Base-by-base conservation (phyloP, 2,329 filamentous ascomycete species). In the Fusarium neocosmosporiellum region DNA sequence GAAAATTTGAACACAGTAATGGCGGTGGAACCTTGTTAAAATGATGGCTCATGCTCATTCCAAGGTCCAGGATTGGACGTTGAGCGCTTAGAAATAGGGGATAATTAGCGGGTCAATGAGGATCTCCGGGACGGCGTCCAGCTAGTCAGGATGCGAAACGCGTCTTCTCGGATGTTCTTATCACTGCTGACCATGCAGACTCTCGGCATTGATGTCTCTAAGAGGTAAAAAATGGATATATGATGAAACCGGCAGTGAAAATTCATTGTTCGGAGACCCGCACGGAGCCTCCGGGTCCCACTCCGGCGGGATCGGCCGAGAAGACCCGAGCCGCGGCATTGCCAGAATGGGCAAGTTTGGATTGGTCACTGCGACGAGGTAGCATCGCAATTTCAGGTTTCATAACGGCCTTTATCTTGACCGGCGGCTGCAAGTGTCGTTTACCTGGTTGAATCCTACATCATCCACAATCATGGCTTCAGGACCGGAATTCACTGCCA, bases 401-500 rank as follows among this genome's bases (percentile, higher is more conserved):
- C 64, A 59, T 68, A 71, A 65, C 48, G 22, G 27, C 50, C 18
- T 50, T 50, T 36, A 59, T 41, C 67, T 58, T 31, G 63, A 53
- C 24, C 59, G 13, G 14, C 24, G 5, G n/a, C 33, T 33, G 31
- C n/a, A 22, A 22, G 13, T 16, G 41, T 46, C 20, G 20, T 29
- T 7, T 14, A 46, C 39, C 20, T 43, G 39, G 39, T 24, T 43
- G n/a, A 46, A 24, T 22, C 41, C 41, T 27, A 27, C 41, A 46
- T 46, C 22, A 39, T n/a, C 22, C 6, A 7, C 53, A 46, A 65
- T 57, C 54, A 74, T 74, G 71, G 61, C 59, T 43, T 73, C 67
- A 24, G 53, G 13, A 37, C n/a, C 16, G 13, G 71, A 73, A 24
- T 80, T 75, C 62, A 78, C 77, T 54, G 71, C 78, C 33, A 83